Base-by-base conservation (phyloP, 768 basidiomycete species). In the Mycena leptocephala region DNA sequence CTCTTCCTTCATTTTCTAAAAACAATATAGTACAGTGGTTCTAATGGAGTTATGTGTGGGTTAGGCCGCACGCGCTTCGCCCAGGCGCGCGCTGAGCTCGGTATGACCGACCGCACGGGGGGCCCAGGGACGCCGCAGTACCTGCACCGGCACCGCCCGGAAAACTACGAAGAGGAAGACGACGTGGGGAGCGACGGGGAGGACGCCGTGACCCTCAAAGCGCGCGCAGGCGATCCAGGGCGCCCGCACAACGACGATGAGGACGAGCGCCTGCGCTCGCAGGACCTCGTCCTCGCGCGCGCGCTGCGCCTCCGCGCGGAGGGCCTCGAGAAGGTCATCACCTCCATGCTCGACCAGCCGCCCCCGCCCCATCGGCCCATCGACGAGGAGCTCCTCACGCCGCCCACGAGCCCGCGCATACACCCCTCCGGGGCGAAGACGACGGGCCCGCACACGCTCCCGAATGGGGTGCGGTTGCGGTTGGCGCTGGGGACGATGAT, bases 71-170 rank as follows among this genome's bases (percentile, higher is more conserved):
- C 95, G 18, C 90, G 96, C 72, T 95, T 95, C 77, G 92, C 93
- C 10, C 96, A 97, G 83, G 95, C 94, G 5, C 91, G 95, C 35
- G 95, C 95, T 67, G 95, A 96, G 83, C 90, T 97, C 14, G 95
- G 94, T 41, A 96, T 96, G 95, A 93, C 93, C 9, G 95, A 95
- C 83, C 93, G 92, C 72, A 93, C 95, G 0, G 94, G 94, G 8
- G 95, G 94, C 2, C 88, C 92, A 5, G 87, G 89, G 1, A 90
- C 93, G 1, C 80, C 89, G 9, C 89, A 94, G 76, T 93, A 93
- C 79, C 79, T 81, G n/a, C 91, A 93, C 81, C 89, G 94, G 43
- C 88, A 90, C 76, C 89, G 94, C 14, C 93, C 94, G 48, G 95
- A 96, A 79, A 92, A 92, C 71, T 95, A 92, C 78, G 93, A 95